Base-by-base conservation (phyloP, 1,284 basidiomycete genomes). In the Rhodotorula sp. region DNA sequence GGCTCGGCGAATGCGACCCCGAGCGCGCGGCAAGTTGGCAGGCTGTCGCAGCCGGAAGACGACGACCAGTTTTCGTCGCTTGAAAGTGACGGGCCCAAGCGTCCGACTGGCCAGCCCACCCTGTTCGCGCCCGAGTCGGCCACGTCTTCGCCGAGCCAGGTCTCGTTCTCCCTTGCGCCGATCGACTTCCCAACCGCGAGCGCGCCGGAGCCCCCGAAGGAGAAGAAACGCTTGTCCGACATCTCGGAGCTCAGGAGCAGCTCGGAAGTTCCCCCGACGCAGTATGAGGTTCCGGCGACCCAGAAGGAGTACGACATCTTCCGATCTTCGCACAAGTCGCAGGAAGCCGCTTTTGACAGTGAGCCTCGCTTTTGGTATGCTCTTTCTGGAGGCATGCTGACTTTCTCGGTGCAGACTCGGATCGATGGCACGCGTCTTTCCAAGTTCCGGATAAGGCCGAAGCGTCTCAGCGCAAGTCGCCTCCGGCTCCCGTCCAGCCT, bases 241-340 rank as follows among this genome's bases (percentile, higher is more conserved):
- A 70, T 70, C 31, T 47, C 66, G 19, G 58, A 60, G 23, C 45
- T 60, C 6, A 19, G 31, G n/a, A 70, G 69, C 57, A 66, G 64
- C 54, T 26, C 45, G 15, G 60, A 65, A 43, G 21, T 54, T 31
- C 61, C 56, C 19, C 57, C 63, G 31, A 63, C 49, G 60, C 47
- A 61, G 34, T 58, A 48, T 34, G 56, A 68, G 16, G 60, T 71
- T 4, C 43, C 55, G 28, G 23, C 66, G 14, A 71, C 66, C 4
- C 70, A 71, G 50, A 18, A 61, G 23, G 55, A 62, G 8, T 67
- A 68, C 59, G 69, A 70, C 34, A 43, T 48, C 59, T 45, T 23
- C 4, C 43, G 19, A 45, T 31, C 45, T 38, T 26, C 34, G 34
- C 14, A n/a, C 14, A 45, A n/a, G 21, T 59, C 43, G 18, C 55